phyloP scores from a whole-genome alignment of 2,329 filamentous ascomycete genomes.

The Diaporthe humulicola region DNA sequence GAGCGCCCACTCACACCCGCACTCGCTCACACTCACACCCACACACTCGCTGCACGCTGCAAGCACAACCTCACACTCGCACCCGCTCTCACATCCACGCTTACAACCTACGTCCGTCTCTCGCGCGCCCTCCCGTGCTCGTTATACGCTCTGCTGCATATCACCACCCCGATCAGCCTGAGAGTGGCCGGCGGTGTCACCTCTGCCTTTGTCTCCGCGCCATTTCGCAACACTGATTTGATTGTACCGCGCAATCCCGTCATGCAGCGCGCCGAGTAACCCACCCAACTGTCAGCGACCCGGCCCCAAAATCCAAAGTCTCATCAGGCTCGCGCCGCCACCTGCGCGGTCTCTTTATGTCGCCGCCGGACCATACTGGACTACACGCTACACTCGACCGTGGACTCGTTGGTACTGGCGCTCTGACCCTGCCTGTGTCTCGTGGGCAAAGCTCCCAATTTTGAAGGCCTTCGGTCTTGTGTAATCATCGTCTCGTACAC shows the following conservation, averaged over 20 bases:
- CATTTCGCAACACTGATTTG: slow-evolving; percentile 16
- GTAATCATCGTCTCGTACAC: slow-evolving; percentile 21
- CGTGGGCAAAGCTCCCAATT: neutral
- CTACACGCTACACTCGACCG: slow-evolving; percentile 1
- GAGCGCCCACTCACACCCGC: neutral
- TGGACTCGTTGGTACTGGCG: neutral
- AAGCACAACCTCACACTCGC: slow-evolving; percentile 3
- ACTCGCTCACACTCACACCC: neutral
- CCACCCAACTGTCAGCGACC: slow-evolving; percentile 10
- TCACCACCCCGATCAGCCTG: neutral
- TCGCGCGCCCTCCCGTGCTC: neutral
- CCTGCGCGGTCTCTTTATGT: slow-evolving; percentile 23
- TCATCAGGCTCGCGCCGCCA: slow-evolving; percentile 20
- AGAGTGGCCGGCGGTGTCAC: neutral
- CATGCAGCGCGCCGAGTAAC: slow-evolving; percentile 29
- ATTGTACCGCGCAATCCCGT: slow-evolving; percentile 11
- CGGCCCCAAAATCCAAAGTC: slow-evolving; percentile 10
- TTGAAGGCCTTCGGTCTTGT: neutral
- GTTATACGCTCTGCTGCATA: neutral
- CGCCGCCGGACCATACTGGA: slow-evolving; percentile 9
- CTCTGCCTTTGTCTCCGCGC: neutral
- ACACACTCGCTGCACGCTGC: neutral
- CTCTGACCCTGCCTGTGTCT: slow-evolving; percentile 4
- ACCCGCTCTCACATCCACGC: slow-evolving; percentile 16
- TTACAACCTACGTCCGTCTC: slow-evolving; percentile 1